Evolutionary conservation across 1,284 basidiomycete species (phyloP), one percentile per base, ranked within the genome.

Genomic region (Tilletia horrida): DNA sequence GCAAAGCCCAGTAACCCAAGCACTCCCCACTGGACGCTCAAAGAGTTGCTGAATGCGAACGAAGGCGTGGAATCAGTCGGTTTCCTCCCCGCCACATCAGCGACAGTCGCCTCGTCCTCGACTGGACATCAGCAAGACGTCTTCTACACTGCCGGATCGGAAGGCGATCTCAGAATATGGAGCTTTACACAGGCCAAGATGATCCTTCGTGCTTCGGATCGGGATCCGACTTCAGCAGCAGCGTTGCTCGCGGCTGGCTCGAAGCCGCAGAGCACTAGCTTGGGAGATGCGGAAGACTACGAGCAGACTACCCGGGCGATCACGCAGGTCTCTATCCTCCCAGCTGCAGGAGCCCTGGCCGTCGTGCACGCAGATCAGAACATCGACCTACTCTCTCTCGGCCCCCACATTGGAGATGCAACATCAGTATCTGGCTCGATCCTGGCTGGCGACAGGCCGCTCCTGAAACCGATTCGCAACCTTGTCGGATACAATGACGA

Each of bases 401-500:
- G 29, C n/a, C 14, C 29, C 1, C 27, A 59, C 27, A 40, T 29
- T 8, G 52, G 43, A 16, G 27, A 8, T 7, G 18, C 35, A n/a
- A 6, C 27, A 6, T 40, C 42, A 14, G 21, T 1, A 2, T 23
- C 31, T 11, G 27, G 2, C 1, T 35, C 52, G 23, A 59, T 23
- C 11, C 8, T 21, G 14, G 50, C 57, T n/a, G 7, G 3, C 4
- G 27, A 92, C 82, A 91, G 90, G 1, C 86, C 57, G 83, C 91
- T 35, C 84, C 86, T n/a, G 88, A 89, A n/a, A 21, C 72, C 72
- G 27, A 64, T 69, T 14, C 69, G 73, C 16, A 94, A 97, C 76
- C 84, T 98, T 70, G 89, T 98, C 70, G 96, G 96, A 0, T 98
- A 91, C 86, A 97, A 98, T 82, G 96, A 98, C 83, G 94, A 98